Evolutionary conservation across 192 early-diverging fungal genomes (phyloP).

Genomic region (Coemansia sp.): DNA sequence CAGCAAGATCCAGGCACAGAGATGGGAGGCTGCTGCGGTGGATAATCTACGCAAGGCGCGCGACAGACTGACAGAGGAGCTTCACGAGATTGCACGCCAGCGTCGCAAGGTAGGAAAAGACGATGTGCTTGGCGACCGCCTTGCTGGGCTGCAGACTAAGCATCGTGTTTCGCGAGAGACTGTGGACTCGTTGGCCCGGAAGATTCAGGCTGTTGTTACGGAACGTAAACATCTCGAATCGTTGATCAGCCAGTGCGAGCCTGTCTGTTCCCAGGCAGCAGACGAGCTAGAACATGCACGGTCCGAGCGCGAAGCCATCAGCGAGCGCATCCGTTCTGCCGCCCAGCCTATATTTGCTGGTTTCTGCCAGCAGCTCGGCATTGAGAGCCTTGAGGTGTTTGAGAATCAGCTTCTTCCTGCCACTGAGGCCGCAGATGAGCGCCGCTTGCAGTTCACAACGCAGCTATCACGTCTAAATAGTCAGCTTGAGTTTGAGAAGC

Average conservation of each 20-base stretch:
- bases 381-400: constrained; percentile 83
- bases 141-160: constrained; percentile 63
- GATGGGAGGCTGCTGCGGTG: constrained; percentile 90
- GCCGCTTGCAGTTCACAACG: constrained; percentile 72
- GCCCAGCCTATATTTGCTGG: constrained; percentile 74
- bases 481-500: constrained; percentile 76
- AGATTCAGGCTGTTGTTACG: constrained; percentile 60
- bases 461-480: constrained; percentile 77
- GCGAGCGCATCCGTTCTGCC: constrained; percentile 53
- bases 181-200: constrained; percentile 56
- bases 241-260: constrained; percentile 25
- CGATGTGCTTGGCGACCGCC: constrained; percentile 59
- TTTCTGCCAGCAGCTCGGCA: constrained; percentile 75
- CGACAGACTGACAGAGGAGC: constrained; percentile 67
- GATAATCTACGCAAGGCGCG: constrained; percentile 73
- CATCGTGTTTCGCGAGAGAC: constrained; percentile 62
- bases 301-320: constrained; percentile 43
- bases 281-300: constrained; percentile 52
- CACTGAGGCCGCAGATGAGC: constrained; percentile 73
- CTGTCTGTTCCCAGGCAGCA: constrained; percentile 26
- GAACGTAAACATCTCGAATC: constrained; percentile 61
- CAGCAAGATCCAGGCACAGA: constrained; percentile 50
- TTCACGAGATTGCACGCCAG: constrained; percentile 70
- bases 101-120: constrained; percentile 70
- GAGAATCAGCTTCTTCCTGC: constrained; percentile 72